Evolutionary conservation across 176 grass and related monocot genomes (phyloP).

Genomic region (Cymbopogon citratus): DNA sequence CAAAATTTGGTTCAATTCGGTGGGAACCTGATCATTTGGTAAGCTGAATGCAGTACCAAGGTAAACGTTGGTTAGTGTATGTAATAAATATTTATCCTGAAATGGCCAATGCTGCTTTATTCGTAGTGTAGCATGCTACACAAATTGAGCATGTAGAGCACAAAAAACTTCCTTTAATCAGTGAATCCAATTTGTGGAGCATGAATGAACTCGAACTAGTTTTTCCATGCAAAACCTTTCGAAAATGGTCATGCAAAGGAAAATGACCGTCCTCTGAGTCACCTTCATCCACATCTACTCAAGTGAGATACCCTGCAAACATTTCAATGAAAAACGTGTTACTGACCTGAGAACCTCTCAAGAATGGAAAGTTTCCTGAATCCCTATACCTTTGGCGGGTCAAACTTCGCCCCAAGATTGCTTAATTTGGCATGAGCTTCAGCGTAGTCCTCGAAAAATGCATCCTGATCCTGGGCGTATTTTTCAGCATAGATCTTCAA

Average conservation of each 20-base stretch:
- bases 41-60: constrained; percentile 1
- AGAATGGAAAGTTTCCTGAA: neutral
- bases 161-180: neutral
- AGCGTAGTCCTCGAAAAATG: constrained; percentile 82
- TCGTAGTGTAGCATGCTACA: neutral
- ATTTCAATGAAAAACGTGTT: constrained; percentile 8
- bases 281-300: constrained; percentile 13
- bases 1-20: neutral
- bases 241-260: neutral
- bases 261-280: neutral
- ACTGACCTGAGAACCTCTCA: neutral
- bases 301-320: constrained; percentile 55
- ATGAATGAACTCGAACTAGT: neutral
- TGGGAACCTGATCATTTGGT: neutral
- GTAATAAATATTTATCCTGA: neutral
- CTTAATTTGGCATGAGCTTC: constrained; percentile 97
- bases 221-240: neutral
- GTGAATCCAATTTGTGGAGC: neutral
- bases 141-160: neutral
- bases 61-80: neutral
- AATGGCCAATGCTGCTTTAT: constrained; percentile 14
- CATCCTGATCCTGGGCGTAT: constrained; percentile 71
- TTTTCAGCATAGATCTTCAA: constrained; percentile 78
- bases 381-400: constrained; percentile 60
- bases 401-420: constrained; percentile 85